Conservation (phyloP, 1,284 basidiomycete genomes). For the Trichosporon coremiiforme region DNA sequence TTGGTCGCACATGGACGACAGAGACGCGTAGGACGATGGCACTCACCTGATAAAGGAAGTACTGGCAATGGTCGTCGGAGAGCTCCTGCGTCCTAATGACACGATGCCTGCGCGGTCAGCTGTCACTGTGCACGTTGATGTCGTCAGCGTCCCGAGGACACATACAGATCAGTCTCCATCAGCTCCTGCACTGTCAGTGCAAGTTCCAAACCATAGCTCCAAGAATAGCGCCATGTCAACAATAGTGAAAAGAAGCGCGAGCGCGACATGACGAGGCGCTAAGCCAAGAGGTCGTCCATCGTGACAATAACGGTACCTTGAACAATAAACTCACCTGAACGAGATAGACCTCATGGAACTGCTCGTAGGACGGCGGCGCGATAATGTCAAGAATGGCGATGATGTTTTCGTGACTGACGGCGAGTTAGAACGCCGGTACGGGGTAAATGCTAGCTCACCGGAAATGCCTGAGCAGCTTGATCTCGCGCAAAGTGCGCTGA, state of each 20-base stretch:
- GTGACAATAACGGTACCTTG: background rate
- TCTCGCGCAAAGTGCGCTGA: conserved; percentile 78
- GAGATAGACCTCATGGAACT: conserved; percentile 79
- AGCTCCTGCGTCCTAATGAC: conserved; percentile 76
- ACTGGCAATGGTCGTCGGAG: conserved; percentile 90
- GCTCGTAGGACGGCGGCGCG: conserved; percentile 80
- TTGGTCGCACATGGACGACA: background rate
- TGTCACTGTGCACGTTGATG: background rate
- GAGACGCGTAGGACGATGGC: no score
- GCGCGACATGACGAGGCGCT: background rate
- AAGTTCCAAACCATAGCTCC: background rate
- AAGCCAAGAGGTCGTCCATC: background rate
- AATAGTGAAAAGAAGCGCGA: conserved; percentile 3
- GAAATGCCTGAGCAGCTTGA: conserved; percentile 87
- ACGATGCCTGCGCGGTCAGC: conserved; percentile 59
- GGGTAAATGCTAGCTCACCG: conserved; percentile 46
- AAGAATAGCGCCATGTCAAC: background rate
- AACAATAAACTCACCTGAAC: conserved; percentile 62
- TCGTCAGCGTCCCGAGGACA: background rate
- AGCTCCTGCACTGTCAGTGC: conserved; percentile 26
- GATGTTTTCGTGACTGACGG: conserved; percentile 64
- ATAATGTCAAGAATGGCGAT: conserved; percentile 95
- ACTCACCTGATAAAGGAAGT: conserved; percentile 87
- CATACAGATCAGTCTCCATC: conserved; percentile 65
- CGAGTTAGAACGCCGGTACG: background rate